Evolutionary conservation across 805 yeast genomes (phyloP), one percentile per base, ranked within the genome.

Genomic region (Yarrowia alimentaria): DNA sequence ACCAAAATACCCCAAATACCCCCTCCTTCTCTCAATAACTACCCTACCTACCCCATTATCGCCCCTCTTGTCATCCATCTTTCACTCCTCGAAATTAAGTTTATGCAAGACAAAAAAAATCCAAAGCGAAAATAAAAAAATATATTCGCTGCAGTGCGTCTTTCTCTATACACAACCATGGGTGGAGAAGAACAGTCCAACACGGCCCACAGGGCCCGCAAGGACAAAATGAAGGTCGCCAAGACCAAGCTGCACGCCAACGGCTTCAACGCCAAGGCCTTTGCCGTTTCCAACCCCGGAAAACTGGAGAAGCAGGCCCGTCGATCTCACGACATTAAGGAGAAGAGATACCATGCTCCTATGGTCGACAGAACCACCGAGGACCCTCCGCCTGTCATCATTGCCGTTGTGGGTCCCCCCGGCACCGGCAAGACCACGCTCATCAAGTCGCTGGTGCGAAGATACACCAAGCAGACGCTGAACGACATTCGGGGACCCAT

Each of bases 291-390:
- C 20, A 84, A 84, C 19, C 98, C 98, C 1, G 83, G 93, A 13
- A 89, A 87, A 65, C 74, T 90, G 65, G 89, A 86, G 58, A 76
- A 85, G 56, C 81, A 77, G 75, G 95, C 96, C 56, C 78, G 79
- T 62, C 77, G 99, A 65, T 69, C 94, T 5, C 84, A 84, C 57
- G 99, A 93, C 63, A 58, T 78, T 51, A 76, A 80, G 55, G 98
- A 93, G 66, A 82, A 77, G 62, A 85, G 82, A 62, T 76, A 85
- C 63, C 98, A 93, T 72, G 97, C 90, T 16, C 98, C 99, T 12
- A 90, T 93, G 97, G 84, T 93, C 45, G 95, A 93, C 65, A 75
- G 98, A 59, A 89, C 97, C 0, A 97, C 98, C 0, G 98, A 91
- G 53, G 96, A 91, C 62, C 96, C 98, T 4, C 97, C 97, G 16